Evolutionary conservation across 495 filamentous ascomycete species (phyloP), one percentile per base, ranked within the genome.

Genomic region (Penicillium malachiteum): DNA sequence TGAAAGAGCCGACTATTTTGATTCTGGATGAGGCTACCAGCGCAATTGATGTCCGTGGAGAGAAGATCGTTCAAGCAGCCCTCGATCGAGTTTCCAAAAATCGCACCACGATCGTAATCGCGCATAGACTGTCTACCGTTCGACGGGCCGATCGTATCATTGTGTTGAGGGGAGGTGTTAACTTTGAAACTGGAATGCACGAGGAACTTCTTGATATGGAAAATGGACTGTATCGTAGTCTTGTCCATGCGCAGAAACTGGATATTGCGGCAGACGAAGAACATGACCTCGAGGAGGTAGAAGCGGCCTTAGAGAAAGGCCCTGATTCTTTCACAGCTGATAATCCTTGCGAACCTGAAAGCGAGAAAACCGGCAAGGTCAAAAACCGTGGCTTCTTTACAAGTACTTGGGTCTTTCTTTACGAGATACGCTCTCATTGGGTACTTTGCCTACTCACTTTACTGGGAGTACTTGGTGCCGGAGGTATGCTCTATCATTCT

Each of bases 1-100:
- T 96, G n/a, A 85, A 80, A 11, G 80, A 93, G 58, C 92, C 92
- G 2, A 87, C 86, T 63, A 87, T 96, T 63, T 77, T 96, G 6
- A 75, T 96, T 7, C 66, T 82, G 4, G 80, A 82, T 41, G 81
- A 84, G 62, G 72, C 71, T 0, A 82, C 80, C 0, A 76, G 70
- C 48, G 72, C 82, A 0, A 68, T 85, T 8, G 82, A 85, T 67
- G 60, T 78, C 5, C 64, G 54, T 2, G 69, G 65, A 3, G 81
- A 85, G 49, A 68, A 58, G 31, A 52, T 77, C 1, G 74, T 87
- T 2, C 80, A 81, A 44, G 71, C 76, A 12, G 77, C 65, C 18
- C 73, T 72, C 9, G 74, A 73, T 45, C 64, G 57, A 50, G 74
- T 72, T 14, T 78, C 64, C 46, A 68, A 58, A 57, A 49, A 64